Base-by-base conservation (phyloP, 345 rosid species). In the Lepidium africanum region DNA sequence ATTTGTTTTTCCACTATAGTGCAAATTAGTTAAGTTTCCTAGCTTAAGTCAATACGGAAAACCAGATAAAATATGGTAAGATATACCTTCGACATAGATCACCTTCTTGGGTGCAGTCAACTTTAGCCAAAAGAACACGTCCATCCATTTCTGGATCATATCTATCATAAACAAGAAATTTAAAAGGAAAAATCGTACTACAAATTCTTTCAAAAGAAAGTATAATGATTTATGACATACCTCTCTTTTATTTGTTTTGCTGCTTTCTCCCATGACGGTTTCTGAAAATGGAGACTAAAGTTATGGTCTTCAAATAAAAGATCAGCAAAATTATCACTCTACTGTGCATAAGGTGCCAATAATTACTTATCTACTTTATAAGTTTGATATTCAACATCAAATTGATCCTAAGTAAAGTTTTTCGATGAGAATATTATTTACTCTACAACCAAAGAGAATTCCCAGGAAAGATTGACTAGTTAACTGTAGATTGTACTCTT, bases 241-340 rank as follows among this genome's bases (percentile, higher is more conserved):
- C 96, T 89, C 76, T 91, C 88, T 75, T 82, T 85, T 59, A 91
- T 77, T 73, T 81, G 83, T 69, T 82, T 85, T 47, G 97, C 96
- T 59, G 99, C 89, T 67, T 84, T 94, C 82, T 94, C 99, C 99
- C 99, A 94, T 11, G 99, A 87, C 48, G 97, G 92, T 87, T 87
- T 95, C 99, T 95, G 90, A 70, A 48, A 84, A 53, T 63, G 54
- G 70, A 65, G 27, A 51, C 10, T 45, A 27, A 69, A 69, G 60
- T 69, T 62, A 53, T 37, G 42, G 25, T 43, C 50, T 52, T 52
- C 5, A 3, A 5, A 4, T 30, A 37, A 30, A 66, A 25, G 11
- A 46, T 60, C 19, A 62, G 33, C 6, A 45, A 53, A 51, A 10
- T 42, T 58, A 59, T 15, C 54, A 58, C 13, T 50, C 8, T 53